Conservation (phyloP, 176 grass and related monocot species). For the Typha latifolia region DNA sequence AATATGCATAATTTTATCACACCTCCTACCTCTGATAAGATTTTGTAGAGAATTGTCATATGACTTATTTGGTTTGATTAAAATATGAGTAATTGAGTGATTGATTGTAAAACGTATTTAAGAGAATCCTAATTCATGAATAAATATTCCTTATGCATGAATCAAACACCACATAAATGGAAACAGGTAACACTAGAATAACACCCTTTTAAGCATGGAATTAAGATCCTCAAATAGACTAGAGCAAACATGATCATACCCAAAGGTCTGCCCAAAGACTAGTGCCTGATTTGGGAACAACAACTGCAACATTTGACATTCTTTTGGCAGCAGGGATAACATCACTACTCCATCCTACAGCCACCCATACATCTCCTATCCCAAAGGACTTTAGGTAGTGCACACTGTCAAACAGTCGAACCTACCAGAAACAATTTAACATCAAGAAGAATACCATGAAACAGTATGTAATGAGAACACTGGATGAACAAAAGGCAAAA, state of each 20-base stretch:
- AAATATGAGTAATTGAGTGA: no score
- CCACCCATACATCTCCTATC: constrained; percentile 86
- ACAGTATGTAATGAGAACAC: not conserved
- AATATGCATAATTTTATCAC: no score
- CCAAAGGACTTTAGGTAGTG: constrained; percentile 86
- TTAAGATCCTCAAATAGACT: not conserved
- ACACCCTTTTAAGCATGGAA: no score
- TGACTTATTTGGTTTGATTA: no score
- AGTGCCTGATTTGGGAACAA: constrained; percentile 90
- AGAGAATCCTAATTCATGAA: no score
- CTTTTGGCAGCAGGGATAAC: constrained; percentile 75
- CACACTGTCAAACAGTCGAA: constrained; percentile 70
- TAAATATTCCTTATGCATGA: no score
- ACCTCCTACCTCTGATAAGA: no score
- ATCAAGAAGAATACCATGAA: not conserved
- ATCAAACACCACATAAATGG: no score
- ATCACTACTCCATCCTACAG: constrained; percentile 88
- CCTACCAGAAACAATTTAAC: constrained; percentile 28
- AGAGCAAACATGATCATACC: constrained; percentile 25
- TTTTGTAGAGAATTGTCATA: no score
- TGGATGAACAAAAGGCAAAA: no score
- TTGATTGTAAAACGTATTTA: no score
- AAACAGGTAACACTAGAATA: no score
- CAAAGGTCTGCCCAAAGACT: constrained; percentile 91
- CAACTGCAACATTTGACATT: constrained; percentile 65